These are phyloP conservation scores for Globisporangium nagaii DNA, from an alignment of 352 stramenopile genomes.

Conservation along the genomic window DNA sequence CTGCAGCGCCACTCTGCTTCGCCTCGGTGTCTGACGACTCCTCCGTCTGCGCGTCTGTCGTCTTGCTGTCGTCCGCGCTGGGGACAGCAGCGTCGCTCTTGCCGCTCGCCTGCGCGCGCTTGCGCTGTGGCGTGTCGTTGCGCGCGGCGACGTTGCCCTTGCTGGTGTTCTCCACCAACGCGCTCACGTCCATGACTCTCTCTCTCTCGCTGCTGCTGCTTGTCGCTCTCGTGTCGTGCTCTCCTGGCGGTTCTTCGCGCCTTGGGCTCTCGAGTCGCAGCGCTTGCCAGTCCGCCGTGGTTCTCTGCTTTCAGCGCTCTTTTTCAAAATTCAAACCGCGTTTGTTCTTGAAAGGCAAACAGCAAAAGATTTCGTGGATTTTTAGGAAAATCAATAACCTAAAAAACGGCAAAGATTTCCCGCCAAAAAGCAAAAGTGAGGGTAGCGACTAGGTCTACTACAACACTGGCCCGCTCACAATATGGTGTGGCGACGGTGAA, in stretches of 20 bases:
- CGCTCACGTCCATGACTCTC: neutral
- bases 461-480: too few relatives aligned
- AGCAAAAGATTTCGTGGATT: too few relatives aligned
- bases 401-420: too few relatives aligned
- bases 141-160: neutral
- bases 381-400: too few relatives aligned
- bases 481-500: too few relatives aligned
- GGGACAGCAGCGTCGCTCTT: neutral
- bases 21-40: neutral
- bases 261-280: neutral
- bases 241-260: neutral
- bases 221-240: neutral
- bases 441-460: too few relatives aligned
- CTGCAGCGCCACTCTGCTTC: neutral
- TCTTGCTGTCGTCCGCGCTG: neutral
- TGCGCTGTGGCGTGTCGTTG: neutral
- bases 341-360: too few relatives aligned
- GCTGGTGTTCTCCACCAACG: neutral
- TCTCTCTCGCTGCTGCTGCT: neutral
- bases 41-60: neutral
- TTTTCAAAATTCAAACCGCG: constrained; percentile 8
- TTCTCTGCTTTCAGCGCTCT: neutral
- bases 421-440: too few relatives aligned
- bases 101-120: neutral
- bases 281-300: neutral